Percentiles rank a stretch among this genome's conserved stretches.
Evolutionary conservation across 2,329 filamentous ascomycete genomes (phyloP).

Genomic region (Aspergillus tanneri): DNA sequence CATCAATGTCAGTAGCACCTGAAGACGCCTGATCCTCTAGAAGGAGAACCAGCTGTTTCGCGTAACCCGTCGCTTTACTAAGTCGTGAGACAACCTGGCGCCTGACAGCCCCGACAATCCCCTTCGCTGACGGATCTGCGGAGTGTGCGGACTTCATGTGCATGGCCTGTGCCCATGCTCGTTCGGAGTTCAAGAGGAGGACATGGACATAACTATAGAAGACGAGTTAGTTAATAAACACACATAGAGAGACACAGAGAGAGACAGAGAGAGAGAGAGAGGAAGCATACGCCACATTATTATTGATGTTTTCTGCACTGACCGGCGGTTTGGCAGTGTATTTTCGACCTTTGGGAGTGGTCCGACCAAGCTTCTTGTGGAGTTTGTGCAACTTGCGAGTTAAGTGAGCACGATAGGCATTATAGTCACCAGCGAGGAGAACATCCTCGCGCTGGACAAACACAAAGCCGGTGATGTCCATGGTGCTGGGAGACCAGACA

Average conservation of each 20-base stretch:
- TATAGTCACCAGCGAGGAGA: slow-evolving; percentile 84
- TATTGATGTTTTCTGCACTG: slow-evolving; percentile 71
- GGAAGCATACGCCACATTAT: slow-evolving; percentile 68
- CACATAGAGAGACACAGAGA: background rate
- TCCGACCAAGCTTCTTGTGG: slow-evolving; percentile 79
- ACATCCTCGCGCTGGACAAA: slow-evolving; percentile 77
- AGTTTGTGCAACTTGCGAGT: slow-evolving; percentile 77
- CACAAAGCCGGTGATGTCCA: slow-evolving; percentile 89
- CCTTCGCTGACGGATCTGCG: slow-evolving; percentile 68
- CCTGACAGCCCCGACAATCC: slow-evolving; percentile 74
- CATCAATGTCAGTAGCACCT: slow-evolving; percentile 66
- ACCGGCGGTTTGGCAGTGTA: slow-evolving; percentile 69
- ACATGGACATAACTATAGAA: slow-evolving; percentile 67
- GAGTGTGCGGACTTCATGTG: slow-evolving; percentile 82
- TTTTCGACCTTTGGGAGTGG: slow-evolving; percentile 83
- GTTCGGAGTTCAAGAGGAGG: slow-evolving; percentile 81
- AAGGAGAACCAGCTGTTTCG: slow-evolving; percentile 64
- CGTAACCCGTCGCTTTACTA: slow-evolving; percentile 71
- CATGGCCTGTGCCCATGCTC: slow-evolving; percentile 95
- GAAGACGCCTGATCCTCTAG: slow-evolving; percentile 64
- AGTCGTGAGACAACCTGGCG: slow-evolving; percentile 87
- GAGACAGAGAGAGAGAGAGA: background rate
- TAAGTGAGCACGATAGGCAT: slow-evolving; percentile 76
- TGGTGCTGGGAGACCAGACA: slow-evolving; percentile 39
- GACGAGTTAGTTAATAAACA: background rate